phyloP scores from a whole-genome alignment of 371 early-diverging fungal genomes.

The Rhizopus arrhizus region DNA sequence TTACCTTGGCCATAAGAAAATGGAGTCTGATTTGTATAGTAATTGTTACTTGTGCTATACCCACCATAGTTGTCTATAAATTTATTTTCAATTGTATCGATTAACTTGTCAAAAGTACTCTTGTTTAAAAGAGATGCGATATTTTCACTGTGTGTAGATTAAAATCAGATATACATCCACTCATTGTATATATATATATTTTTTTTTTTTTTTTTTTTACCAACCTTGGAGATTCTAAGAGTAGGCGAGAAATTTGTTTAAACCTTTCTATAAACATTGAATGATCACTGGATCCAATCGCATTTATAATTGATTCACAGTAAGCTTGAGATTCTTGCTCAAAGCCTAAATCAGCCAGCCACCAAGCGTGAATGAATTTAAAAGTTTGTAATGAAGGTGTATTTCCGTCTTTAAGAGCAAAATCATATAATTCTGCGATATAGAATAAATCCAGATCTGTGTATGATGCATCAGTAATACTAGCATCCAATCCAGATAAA shows the following conservation, averaged over 20 bases:
- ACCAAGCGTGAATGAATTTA: constrained; percentile 82
- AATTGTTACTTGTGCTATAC: constrained; percentile 3
- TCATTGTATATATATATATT: background rate
- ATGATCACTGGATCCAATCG: constrained; percentile 35
- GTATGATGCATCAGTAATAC: constrained; percentile 56
- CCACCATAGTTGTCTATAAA: background rate
- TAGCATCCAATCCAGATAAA: constrained; percentile 62
- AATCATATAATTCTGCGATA: constrained; percentile 84
- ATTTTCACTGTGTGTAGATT: constrained; percentile 6
- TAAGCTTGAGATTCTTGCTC: constrained; percentile 71
- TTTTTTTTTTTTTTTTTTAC: background rate
- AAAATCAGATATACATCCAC: background rate
- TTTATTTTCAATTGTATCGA: constrained; percentile 13
- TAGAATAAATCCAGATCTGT: constrained; percentile 60
- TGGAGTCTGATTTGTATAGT: background rate
- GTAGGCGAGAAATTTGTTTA: background rate
- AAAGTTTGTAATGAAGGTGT: constrained; percentile 73
- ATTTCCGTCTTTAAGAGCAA: constrained; percentile 56
- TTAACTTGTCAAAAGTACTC: constrained; percentile 21
- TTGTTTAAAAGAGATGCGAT: constrained; percentile 18
- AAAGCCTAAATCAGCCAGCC: constrained; percentile 78
- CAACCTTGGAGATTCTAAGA: background rate
- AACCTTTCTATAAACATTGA: background rate
- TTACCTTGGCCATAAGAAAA: constrained; percentile 6
- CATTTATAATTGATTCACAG: constrained; percentile 69